Conservation (phyloP, 768 basidiomycete genomes). For the Mycena rebaudengoi region DNA sequence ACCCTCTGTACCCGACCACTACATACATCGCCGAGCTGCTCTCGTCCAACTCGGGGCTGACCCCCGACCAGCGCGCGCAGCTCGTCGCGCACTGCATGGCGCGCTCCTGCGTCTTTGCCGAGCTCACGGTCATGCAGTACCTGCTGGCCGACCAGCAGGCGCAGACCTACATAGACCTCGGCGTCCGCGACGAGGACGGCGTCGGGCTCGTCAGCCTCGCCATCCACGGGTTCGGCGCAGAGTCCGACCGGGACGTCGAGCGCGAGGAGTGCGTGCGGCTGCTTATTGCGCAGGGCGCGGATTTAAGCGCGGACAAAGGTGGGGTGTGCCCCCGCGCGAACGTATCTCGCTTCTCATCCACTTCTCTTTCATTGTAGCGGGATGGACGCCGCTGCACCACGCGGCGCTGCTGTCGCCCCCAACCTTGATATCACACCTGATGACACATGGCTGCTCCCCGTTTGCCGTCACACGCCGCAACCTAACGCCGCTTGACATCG, state of each 20-base stretch:
- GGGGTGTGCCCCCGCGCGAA: constrained; percentile 29
- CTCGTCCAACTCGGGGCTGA: constrained; percentile 71
- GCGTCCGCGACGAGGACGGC: constrained; percentile 84
- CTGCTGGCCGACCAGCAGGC: constrained; percentile 75
- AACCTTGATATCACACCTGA: constrained; percentile 89
- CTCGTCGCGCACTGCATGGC: constrained; percentile 78
- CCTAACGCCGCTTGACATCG: constrained; percentile 88
- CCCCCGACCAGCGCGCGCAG: constrained; percentile 70
- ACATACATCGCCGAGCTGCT: constrained; percentile 69
- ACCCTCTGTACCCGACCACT: constrained; percentile 79
- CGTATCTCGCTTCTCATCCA: constrained; percentile 6
- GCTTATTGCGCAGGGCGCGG: constrained; percentile 80
- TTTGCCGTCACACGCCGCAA: constrained; percentile 80
- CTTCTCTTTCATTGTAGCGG: constrained; percentile 57
- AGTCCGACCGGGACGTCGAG: constrained; percentile 86
- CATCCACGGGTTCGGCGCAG: constrained; percentile 85
- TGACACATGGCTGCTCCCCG: constrained; percentile 91
- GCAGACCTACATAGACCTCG: constrained; percentile 73
- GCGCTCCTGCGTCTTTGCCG: constrained; percentile 83
- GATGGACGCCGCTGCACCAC: constrained; percentile 96
- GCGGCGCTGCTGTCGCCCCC: constrained; percentile 90
- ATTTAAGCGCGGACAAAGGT: constrained; percentile 75
- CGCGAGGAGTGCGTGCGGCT: constrained; percentile 89
- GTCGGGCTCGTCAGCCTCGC: constrained; percentile 79
- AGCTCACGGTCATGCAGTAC: constrained; percentile 74